Percentiles rank a stretch among this genome's conserved stretches.
phyloP scores from a whole-genome alignment of 805 yeast species.

The Clavispora phyllophila region DNA sequence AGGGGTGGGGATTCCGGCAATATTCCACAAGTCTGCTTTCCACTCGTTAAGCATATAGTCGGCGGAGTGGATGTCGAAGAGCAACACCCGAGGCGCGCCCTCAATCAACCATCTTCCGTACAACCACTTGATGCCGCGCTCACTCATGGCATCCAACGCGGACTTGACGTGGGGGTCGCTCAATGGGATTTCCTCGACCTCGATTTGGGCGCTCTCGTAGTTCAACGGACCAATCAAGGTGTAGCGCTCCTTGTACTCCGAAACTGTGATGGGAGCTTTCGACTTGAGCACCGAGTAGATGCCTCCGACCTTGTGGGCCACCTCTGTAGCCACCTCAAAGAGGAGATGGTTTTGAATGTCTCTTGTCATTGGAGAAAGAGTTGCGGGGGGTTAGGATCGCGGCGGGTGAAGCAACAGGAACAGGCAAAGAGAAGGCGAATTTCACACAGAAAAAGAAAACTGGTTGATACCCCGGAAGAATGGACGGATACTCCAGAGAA shows the following conservation, averaged over 20 bases:
- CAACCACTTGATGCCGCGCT: slow-evolving; percentile 74
- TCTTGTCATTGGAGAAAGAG: slow-evolving; percentile 50
- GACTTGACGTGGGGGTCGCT: slow-evolving; percentile 50
- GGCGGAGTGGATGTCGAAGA: slow-evolving; percentile 83
- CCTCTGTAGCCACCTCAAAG: slow-evolving; percentile 95
- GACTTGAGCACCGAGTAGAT: slow-evolving; percentile 94
- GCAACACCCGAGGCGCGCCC: slow-evolving; percentile 90
- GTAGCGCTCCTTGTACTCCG: slow-evolving; percentile 86
- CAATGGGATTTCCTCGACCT: slow-evolving; percentile 71
- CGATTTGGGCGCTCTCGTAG: slow-evolving; percentile 66
- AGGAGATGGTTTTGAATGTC: slow-evolving; percentile 83
- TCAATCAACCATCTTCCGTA: slow-evolving; percentile 97
- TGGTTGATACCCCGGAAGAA: background rate
- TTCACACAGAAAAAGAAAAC: no score
- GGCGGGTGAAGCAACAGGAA: background rate
- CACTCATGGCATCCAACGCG: slow-evolving; percentile 72
- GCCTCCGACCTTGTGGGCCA: slow-evolving; percentile 96
- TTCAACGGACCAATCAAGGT: slow-evolving; percentile 84
- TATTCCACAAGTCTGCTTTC: slow-evolving; percentile 89
- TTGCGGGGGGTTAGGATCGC: background rate
- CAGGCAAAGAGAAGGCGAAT: background rate
- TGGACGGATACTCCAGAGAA: background rate
- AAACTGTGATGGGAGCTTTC: slow-evolving; percentile 93
- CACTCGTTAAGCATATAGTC: slow-evolving; percentile 71
- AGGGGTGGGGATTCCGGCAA: slow-evolving; percentile 92